Evolutionary conservation across 148 eudicot species (phyloP).

Genomic region (Arctostaphylos glauca): DNA sequence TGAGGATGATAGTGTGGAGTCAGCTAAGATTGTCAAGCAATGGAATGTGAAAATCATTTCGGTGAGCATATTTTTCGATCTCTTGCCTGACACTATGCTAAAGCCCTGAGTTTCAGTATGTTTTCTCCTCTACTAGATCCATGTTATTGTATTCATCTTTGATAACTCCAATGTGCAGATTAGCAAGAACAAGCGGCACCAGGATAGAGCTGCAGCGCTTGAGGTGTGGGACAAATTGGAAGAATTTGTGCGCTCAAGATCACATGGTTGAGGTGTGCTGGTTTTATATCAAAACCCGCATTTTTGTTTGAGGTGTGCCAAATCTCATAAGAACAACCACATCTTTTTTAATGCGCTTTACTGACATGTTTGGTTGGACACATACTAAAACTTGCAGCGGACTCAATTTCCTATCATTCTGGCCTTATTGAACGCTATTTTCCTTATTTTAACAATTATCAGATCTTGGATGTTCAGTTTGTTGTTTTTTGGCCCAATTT

Average conservation of each 20-base stretch:
- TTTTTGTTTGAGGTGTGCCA: constrained; percentile 35
- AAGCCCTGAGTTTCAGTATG: not conserved
- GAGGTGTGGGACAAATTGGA: constrained; percentile 93
- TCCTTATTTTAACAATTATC: not conserved
- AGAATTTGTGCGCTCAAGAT: constrained; percentile 76
- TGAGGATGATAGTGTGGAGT: constrained; percentile 95
- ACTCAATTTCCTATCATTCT: not conserved
- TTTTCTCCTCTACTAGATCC: not conserved
- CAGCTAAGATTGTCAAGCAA: constrained; percentile 83
- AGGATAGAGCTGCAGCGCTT: constrained; percentile 95
- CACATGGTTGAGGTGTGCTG: constrained; percentile 51
- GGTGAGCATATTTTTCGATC: constrained; percentile 39
- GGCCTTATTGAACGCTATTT: not conserved
- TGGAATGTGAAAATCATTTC: constrained; percentile 98
- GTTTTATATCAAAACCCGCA: constrained; percentile 8
- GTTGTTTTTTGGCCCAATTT: not conserved
- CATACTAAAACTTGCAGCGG: not conserved
- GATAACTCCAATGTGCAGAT: constrained; percentile 48
- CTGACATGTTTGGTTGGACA: constrained; percentile 7
- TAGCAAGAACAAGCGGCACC: constrained; percentile 92
- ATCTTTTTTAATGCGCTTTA: constrained; percentile 13
- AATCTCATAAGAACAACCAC: constrained; percentile 8
- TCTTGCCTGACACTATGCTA: not conserved
- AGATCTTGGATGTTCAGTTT: not conserved
- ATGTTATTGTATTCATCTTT: not conserved